phyloP scores from a whole-genome alignment of 1,139 yeast species.

The Blastobotrys petasosporus region DNA sequence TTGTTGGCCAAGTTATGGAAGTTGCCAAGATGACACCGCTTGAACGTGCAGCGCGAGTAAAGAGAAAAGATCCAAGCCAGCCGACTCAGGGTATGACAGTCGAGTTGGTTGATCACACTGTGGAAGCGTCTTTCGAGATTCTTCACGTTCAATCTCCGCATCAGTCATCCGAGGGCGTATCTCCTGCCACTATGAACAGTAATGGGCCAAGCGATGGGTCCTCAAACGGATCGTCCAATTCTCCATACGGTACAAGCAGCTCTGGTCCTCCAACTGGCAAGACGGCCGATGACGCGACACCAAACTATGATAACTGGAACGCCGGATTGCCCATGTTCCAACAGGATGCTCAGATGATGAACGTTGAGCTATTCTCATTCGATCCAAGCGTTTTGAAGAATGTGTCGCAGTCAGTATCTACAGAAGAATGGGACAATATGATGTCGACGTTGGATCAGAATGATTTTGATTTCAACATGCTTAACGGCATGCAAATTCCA shows the following conservation, averaged over 20 bases:
- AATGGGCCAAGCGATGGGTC: not conserved
- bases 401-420: slow-evolving; percentile 17
- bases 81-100: slow-evolving; percentile 10
- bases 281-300: too few relatives aligned
- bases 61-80: not conserved
- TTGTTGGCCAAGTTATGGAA: slow-evolving; percentile 19
- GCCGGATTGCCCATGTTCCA: too few relatives aligned
- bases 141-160: not conserved
- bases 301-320: too few relatives aligned
- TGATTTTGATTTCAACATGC: slow-evolving; percentile 5
- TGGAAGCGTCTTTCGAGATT: not conserved
- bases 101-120: slow-evolving; percentile 6
- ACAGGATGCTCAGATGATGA: too few relatives aligned
- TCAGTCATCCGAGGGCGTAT: not conserved
- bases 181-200: not conserved
- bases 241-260: too few relatives aligned
- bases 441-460: slow-evolving; percentile 17
- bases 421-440: slow-evolving; percentile 25
- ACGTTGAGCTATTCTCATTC: not conserved
- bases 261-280: too few relatives aligned
- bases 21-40: slow-evolving; percentile 19
- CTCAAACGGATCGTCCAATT: not conserved
- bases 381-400: slow-evolving; percentile 7
- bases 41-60: slow-evolving; percentile 15
- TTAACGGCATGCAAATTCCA: not conserved